Base-by-base conservation (phyloP, 2,329 filamentous ascomycete genomes). In the Fusarium sterilihyphosum region DNA sequence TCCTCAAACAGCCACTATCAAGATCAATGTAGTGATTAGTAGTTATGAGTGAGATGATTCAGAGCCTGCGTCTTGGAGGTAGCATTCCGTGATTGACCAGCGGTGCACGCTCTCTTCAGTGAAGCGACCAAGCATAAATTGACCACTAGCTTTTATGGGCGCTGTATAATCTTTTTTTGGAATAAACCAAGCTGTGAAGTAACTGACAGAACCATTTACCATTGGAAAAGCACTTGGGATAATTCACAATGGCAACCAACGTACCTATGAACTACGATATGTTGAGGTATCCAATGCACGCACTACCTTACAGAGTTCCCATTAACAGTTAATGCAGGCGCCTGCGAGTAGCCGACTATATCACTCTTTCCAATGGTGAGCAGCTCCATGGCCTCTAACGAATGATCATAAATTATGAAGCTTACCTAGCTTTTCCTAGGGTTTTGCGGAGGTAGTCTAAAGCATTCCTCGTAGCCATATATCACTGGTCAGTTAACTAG, bases 321-420 rank as follows among this genome's bases (percentile, higher is more conserved):
- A 26, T 46, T 46, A 29, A 46, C 18, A 4, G 2, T 11, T 5
- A 46, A 46, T n/a, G 16, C 13, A 60, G 43, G 6, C 57, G 57
- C 2, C 33, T 60, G 10, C 57, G 57, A 38, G 43, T 60, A 26
- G 57, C 43, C 2, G 57, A 60, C 13, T 60, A 60, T 3, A 60
- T 60, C n/a, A 60, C 57, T n/a, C 57, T 60, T 20, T 60, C 57
- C 8, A 60, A 60, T 49, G 57, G 57, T 60, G 1, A 59, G 41
- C 2, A 29, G 0, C 14, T 26, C 6, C 0, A 35, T 1, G 12
- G 11, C n/a, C 16, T 26, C 8, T 16, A 16, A 11, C 8, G 1
- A 43, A n/a, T n/a, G 6, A 43, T 43, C 6, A 43, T 3, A 1
- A 17, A 43, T 11, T 6, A 26, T 16, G 5, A 26, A 18, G 16